Evolutionary conservation across 768 basidiomycete species (phyloP).

Genomic region (Lactarius tabidus): DNA sequence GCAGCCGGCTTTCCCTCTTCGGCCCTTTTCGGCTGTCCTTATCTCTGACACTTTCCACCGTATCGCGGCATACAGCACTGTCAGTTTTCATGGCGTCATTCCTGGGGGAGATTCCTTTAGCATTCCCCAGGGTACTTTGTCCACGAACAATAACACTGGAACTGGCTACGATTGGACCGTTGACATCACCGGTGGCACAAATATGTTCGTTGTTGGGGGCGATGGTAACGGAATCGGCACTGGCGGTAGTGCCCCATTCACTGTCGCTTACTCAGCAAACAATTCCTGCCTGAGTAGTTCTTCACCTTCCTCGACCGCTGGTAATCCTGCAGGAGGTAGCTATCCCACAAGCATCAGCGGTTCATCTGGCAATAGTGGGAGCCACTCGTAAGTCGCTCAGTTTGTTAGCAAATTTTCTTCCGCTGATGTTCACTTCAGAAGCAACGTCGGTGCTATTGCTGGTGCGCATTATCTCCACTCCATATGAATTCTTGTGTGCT

Average conservation of each 20-base stretch:
- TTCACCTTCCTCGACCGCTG: conserved; percentile 77
- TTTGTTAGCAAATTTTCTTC: background rate
- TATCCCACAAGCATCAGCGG: conserved; percentile 55
- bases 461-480: conserved; percentile 11
- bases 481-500: background rate
- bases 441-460: conserved; percentile 18
- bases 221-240: conserved; percentile 64
- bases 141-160: conserved; percentile 41
- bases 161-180: conserved; percentile 71
- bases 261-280: conserved; percentile 49
- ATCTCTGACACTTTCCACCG: conserved; percentile 3
- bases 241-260: conserved; percentile 58
- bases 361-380: conserved; percentile 28
- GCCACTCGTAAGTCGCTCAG: conserved; percentile 19
- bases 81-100: conserved; percentile 67
- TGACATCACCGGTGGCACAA: conserved; percentile 58
- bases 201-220: conserved; percentile 61
- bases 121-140: conserved; percentile 50
- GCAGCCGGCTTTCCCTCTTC: background rate
- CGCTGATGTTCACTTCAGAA: background rate
- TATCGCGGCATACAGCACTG: conserved; percentile 37
- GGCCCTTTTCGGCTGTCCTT: conserved; percentile 1
- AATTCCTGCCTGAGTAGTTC: conserved; percentile 52
- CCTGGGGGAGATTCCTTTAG: conserved; percentile 75
- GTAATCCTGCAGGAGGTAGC: conserved; percentile 67